Conservation (phyloP, 2,329 filamentous ascomycete genomes). For the Clonostachys sp. region DNA sequence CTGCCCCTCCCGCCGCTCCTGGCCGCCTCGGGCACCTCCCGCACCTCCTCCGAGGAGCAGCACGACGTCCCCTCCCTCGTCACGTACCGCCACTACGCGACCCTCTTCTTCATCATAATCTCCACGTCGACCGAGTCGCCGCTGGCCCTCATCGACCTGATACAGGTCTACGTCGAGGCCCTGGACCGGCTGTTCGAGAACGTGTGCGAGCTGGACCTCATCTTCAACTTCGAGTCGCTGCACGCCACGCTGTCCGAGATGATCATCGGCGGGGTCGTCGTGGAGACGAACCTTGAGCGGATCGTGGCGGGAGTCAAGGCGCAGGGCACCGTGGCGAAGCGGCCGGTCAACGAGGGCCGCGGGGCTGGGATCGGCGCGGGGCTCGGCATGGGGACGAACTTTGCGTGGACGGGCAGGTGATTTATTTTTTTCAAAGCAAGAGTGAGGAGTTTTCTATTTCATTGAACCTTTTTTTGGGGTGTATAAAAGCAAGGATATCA, state of each 20-base stretch:
- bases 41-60: conserved; percentile 61
- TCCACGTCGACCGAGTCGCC: conserved; percentile 94
- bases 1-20: conserved; percentile 71
- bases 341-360: conserved; percentile 69
- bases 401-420: conserved; percentile 46
- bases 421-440: neutral
- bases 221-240: conserved; percentile 98
- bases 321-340: conserved; percentile 73
- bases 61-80: conserved; percentile 93
- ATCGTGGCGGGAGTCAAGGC: conserved; percentile 81
- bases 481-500: conserved; percentile 1
- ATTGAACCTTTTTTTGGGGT: no score
- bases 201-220: conserved; percentile 95
- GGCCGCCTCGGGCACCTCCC: conserved; percentile 57
- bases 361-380: conserved; percentile 39
- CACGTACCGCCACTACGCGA: conserved; percentile 97
- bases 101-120: conserved; percentile 97
- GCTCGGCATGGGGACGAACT: conserved; percentile 52
- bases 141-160: conserved; percentile 89
- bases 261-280: conserved; percentile 90
- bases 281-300: conserved; percentile 85
- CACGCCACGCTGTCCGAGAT: conserved; percentile 90
- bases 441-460: no score
- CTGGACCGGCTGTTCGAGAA: conserved; percentile 96
- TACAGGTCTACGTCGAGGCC: conserved; percentile 96